These are phyloP conservation scores for Phytophthora fragariae DNA, from an alignment of 352 stramenopile genomes.

Conservation along the genomic window DNA sequence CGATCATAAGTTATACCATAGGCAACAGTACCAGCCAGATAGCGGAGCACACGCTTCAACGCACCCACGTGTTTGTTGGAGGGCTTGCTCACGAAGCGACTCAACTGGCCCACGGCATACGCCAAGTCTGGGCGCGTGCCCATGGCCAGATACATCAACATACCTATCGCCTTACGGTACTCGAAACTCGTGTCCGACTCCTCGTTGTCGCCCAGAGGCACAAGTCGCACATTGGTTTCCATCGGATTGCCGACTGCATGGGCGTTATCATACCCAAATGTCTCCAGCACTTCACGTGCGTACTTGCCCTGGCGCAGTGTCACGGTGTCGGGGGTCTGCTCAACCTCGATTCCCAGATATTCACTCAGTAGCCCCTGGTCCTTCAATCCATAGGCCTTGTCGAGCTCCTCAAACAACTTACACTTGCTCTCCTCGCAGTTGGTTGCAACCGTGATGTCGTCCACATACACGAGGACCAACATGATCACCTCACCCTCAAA, in stretches of 20 bases:
- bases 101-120: background rate
- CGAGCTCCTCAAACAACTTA: background rate
- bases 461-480: constrained; percentile 1
- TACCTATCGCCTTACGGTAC: background rate
- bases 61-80: background rate
- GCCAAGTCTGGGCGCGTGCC: background rate
- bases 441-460: background rate
- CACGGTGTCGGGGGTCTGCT: too few relatives aligned
- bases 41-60: background rate
- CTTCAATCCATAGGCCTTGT: background rate
- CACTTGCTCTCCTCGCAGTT: background rate
- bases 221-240: background rate
- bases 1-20: constrained; percentile 1
- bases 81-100: background rate
- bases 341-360: background rate
- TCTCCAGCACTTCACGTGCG: background rate
- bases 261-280: background rate
- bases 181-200: background rate
- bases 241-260: background rate
- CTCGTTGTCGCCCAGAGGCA: background rate
- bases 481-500: background rate
- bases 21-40: background rate
- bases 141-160: background rate
- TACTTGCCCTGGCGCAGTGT: background rate
- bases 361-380: background rate